These are phyloP conservation scores for Trichophyton verrucosum DNA, from an alignment of 2,329 filamentous ascomycete species.

Conservation along the genomic window DNA sequence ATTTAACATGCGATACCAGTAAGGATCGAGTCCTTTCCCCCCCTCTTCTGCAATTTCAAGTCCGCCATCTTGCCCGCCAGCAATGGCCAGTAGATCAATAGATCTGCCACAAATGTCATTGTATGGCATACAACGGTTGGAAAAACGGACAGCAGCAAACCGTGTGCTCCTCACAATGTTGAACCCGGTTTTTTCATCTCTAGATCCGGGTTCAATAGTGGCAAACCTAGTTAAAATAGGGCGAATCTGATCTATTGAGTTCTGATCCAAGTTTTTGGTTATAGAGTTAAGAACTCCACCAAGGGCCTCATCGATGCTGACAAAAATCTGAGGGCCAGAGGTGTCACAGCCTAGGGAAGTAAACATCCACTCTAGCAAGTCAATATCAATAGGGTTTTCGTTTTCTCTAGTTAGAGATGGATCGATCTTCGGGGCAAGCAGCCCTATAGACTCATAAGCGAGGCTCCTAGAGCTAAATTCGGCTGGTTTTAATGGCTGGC, in stretches of 20 bases:
- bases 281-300: constrained; percentile 61
- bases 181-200: constrained; percentile 27
- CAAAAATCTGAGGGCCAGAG: constrained; percentile 57
- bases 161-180: constrained; percentile 58
- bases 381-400: constrained; percentile 35
- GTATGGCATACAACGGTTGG: constrained; percentile 75
- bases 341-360: constrained; percentile 68
- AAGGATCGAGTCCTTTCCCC: constrained; percentile 70
- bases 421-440: constrained; percentile 48
- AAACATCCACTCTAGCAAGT: constrained; percentile 65
- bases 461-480: constrained; percentile 59
- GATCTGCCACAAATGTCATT: constrained; percentile 67
- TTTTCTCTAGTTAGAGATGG: constrained; percentile 19
- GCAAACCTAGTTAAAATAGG: constrained; percentile 58
- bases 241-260: constrained; percentile 33
- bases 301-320: constrained; percentile 80
- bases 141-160: constrained; percentile 75
- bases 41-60: constrained; percentile 85
- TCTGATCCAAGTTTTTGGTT: constrained; percentile 31
- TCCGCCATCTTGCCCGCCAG: constrained; percentile 52
- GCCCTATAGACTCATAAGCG: constrained; percentile 82
- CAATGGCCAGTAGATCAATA: constrained; percentile 75
- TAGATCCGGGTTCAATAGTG: constrained; percentile 35
- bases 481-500: constrained; percentile 45
- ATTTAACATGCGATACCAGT: constrained; percentile 56